Conservation (phyloP, 2,329 filamentous ascomycete species). For the Zasmidium angulare region DNA sequence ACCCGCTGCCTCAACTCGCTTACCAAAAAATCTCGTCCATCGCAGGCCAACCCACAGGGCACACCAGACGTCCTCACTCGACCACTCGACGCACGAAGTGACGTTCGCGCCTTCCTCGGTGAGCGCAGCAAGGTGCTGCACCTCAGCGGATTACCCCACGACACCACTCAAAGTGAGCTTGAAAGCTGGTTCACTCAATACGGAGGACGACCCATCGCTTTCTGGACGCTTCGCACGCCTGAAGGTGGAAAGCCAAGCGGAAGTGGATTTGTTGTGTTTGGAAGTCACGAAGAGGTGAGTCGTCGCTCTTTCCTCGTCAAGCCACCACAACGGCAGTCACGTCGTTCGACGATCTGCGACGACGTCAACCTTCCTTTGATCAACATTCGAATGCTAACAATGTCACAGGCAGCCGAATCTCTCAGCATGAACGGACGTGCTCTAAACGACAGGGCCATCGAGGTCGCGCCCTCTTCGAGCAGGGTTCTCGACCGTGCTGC, state of each 20-base stretch:
- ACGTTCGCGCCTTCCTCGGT: conserved; percentile 91
- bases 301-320: neutral
- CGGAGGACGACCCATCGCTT: conserved; percentile 93
- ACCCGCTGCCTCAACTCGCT: conserved; percentile 88
- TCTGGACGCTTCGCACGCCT: conserved; percentile 96
- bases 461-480: conserved; percentile 96
- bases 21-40: conserved; percentile 92
- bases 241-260: conserved; percentile 99
- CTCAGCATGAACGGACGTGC: conserved; percentile 99
- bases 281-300: conserved; percentile 95
- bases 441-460: conserved; percentile 97
- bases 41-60: conserved; percentile 62
- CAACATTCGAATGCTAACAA: neutral
- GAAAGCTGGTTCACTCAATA: conserved; percentile 99
- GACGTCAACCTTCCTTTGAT: too few species aligned
- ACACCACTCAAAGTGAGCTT: conserved; percentile 96
- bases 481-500: conserved; percentile 92
- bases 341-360: too few species aligned
- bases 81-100: conserved; percentile 94
- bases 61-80: conserved; percentile 92
- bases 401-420: conserved; percentile 80
- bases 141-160: conserved; percentile 94
- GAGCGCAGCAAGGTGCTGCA: conserved; percentile 98
- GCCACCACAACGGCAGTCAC: neutral
- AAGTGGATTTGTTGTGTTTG: conserved; percentile 97